Evolutionary conservation across 2,329 filamentous ascomycete species (phyloP).

Genomic region (Madurella fahalii): DNA sequence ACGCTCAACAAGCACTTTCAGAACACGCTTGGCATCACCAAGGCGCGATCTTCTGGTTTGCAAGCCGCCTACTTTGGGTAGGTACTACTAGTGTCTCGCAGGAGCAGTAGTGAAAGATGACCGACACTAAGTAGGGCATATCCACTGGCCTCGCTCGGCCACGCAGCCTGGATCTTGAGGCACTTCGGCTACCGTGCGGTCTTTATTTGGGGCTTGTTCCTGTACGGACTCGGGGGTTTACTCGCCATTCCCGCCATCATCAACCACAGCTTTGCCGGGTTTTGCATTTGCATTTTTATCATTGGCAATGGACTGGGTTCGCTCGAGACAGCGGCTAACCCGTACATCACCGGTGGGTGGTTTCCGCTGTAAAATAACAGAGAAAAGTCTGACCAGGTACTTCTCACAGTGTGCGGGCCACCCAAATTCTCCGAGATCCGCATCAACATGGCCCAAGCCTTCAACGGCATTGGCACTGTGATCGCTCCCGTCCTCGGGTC

Average conservation of each 20-base stretch:
- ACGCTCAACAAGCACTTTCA: slow-evolving; percentile 54
- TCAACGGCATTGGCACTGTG: slow-evolving; percentile 72
- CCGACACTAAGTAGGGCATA: slow-evolving; percentile 48
- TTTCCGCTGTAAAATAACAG: too few species aligned
- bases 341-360: slow-evolving; percentile 57
- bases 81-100: slow-evolving; percentile 21
- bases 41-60: slow-evolving; percentile 56
- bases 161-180: slow-evolving; percentile 62
- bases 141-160: slow-evolving; percentile 64
- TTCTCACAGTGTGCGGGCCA: slow-evolving; percentile 46
- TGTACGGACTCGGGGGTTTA: slow-evolving; percentile 62
- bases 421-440: slow-evolving; percentile 68
- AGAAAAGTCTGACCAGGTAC: background rate
- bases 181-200: slow-evolving; percentile 61
- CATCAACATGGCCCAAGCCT: slow-evolving; percentile 72
- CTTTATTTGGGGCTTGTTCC: slow-evolving; percentile 62
- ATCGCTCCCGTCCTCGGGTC: slow-evolving; percentile 69
- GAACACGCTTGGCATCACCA: slow-evolving; percentile 49
- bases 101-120: background rate
- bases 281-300: slow-evolving; percentile 69
- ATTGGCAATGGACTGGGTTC: slow-evolving; percentile 70
- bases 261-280: slow-evolving; percentile 65
- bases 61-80: slow-evolving; percentile 63
- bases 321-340: slow-evolving; percentile 74
- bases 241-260: slow-evolving; percentile 55